Evolutionary conservation across 1,139 yeast genomes (phyloP), one percentile per base, ranked within the genome.

Genomic region (Scheffersomyces illinoinensis): DNA sequence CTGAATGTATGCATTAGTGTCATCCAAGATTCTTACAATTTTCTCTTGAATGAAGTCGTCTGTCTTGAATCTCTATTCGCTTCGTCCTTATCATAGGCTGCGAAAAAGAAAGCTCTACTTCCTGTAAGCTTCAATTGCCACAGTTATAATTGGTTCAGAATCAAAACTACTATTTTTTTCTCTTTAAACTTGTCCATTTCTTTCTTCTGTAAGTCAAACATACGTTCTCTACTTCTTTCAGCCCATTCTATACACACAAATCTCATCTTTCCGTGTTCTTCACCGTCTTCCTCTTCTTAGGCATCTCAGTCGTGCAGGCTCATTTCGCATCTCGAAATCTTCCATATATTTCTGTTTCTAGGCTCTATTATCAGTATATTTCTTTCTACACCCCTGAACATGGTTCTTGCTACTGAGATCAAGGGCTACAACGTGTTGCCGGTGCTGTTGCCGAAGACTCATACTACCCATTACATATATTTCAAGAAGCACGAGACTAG

Each of bases 401-500:
- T 63, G 66, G 56, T 57, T 46, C 58, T 62, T 53, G 43, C 43
- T 33, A 68, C 71, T 47, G 85, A 83, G 61, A 78, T 87, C 53
- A 85, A 83, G 66, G 90, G 90, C 52, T 87, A 80, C 68, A 73
- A 78, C 50, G 77, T 87, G n/a, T 73, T 86, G 49, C 84, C 85
- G 5, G 74, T 87, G 20, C 68, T 66, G 56, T 70, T 85, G 54
- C 77, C 81, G 20, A 72, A 72, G 2, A 61, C 69, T 43, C 63
- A 71, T 62, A 61, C 70, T 3, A 63, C 68, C 6, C 89, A 85
- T 67, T 88, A 84, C 66, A 73, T 88, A 64, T 89, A 80, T 67
- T 77, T 83, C 67, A 89, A 88, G 71, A 89, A 86, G 67, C 96
- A 90, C 69, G 87, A 85, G 59, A 68, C 76, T n/a, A 80, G 75